phyloP scores from a whole-genome alignment of 2,329 filamentous ascomycete species.

The Colletotrichum sojae region DNA sequence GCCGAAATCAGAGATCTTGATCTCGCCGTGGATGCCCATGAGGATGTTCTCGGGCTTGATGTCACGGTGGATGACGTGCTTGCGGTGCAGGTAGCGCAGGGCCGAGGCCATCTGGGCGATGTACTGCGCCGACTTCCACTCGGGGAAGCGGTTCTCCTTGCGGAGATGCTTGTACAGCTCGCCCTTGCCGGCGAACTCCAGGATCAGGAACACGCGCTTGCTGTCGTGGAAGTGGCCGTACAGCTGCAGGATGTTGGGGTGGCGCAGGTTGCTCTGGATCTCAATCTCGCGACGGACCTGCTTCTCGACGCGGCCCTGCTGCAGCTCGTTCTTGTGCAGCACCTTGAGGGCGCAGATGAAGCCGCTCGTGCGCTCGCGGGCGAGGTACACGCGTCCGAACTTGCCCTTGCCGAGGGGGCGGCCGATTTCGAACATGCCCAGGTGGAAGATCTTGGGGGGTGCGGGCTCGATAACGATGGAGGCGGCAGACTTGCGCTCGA shows the following conservation, averaged over 20 bases:
- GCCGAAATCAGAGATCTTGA: constrained; percentile 98
- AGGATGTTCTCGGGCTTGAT: constrained; percentile 99
- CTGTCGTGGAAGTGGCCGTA: constrained; percentile 92
- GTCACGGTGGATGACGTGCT: constrained; percentile 97
- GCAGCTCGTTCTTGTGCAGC: constrained; percentile 86
- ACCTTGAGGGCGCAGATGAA: constrained; percentile 92
- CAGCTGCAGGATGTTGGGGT: constrained; percentile 87
- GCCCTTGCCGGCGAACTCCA: constrained; percentile 88
- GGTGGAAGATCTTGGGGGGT: constrained; percentile 78
- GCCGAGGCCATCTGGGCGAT: constrained; percentile 93
- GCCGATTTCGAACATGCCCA: constrained; percentile 95
- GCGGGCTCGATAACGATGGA: constrained; percentile 70
- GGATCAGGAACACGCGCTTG: constrained; percentile 88
- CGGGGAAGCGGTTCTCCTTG: constrained; percentile 83
- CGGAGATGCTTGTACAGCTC: constrained; percentile 91
- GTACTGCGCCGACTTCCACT: constrained; percentile 90
- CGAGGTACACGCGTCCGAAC: constrained; percentile 88
- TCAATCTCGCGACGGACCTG: constrained; percentile 91
- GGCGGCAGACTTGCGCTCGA: constrained; percentile 64
- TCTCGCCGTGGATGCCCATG: constrained; percentile 95
- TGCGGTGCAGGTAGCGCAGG: constrained; percentile 91
- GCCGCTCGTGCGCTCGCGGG: constrained; percentile 81
- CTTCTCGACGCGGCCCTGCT: constrained; percentile 84
- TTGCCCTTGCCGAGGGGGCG: constrained; percentile 90
- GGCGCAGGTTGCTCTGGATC: constrained; percentile 88